Conservation (phyloP, 768 basidiomycete species). For the Tylopilus cervinicoccineus region DNA sequence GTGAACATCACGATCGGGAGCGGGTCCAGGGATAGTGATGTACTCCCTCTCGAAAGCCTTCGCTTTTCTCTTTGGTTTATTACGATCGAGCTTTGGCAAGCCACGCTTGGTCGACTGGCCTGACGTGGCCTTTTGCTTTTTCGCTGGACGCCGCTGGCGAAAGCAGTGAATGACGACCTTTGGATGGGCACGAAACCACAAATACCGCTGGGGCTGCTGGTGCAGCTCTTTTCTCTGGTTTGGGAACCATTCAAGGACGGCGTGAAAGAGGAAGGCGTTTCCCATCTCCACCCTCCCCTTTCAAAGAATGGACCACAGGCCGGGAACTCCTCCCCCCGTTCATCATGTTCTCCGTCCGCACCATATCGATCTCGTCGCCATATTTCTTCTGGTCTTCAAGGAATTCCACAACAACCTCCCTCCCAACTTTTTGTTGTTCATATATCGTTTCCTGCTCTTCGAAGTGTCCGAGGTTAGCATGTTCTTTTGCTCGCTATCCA, state of each 20-base stretch:
- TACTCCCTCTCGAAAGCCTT: slow-evolving; percentile 54
- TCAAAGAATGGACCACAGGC: slow-evolving; percentile 31
- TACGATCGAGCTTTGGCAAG: slow-evolving; percentile 23
- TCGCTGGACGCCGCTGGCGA: slow-evolving; percentile 41
- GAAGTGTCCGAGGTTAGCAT: slow-evolving; percentile 64
- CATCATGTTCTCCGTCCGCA: slow-evolving; percentile 73
- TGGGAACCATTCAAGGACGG: slow-evolving; percentile 26
- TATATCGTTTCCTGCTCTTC: slow-evolving; percentile 62
- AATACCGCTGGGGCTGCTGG: slow-evolving; percentile 29
- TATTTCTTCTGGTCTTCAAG: slow-evolving; percentile 61
- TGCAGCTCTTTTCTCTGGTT: slow-evolving; percentile 32
- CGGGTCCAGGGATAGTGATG: slow-evolving; percentile 54
- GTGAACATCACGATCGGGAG: slow-evolving; percentile 10
- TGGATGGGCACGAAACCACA: neutral
- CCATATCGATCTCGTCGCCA: slow-evolving; percentile 64
- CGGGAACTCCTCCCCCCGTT: slow-evolving; percentile 53
- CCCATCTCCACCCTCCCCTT: neutral
- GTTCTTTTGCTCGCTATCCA: neutral
- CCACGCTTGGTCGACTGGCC: slow-evolving; percentile 11
- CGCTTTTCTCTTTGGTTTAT: slow-evolving; percentile 49
- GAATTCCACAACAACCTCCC: slow-evolving; percentile 55
- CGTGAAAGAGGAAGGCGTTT: slow-evolving; percentile 23
- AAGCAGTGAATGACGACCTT: neutral
- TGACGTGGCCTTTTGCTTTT: slow-evolving; percentile 57
- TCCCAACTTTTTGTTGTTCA: slow-evolving; percentile 52